phyloP scores from a whole-genome alignment of 441 rosid genomes.

The Adansonia rubrostipa region DNA sequence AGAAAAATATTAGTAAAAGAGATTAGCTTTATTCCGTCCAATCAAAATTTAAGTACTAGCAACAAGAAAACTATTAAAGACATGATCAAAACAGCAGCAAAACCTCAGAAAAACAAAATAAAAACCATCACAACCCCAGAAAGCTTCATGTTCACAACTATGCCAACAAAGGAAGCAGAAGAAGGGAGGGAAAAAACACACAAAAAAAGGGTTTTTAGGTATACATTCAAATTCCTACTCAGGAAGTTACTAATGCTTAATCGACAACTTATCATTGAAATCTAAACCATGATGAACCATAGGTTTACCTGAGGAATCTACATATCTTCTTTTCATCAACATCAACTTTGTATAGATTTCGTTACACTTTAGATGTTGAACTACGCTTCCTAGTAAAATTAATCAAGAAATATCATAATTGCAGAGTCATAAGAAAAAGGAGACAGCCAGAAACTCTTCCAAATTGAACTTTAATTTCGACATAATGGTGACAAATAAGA shows the following conservation, averaged over 20 bases:
- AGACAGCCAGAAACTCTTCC: background rate
- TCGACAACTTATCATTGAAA: background rate
- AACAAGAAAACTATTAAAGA: background rate
- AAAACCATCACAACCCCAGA: background rate
- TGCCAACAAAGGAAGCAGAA: background rate
- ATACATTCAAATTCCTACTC: background rate
- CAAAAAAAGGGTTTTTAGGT: background rate
- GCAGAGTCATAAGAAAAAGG: background rate
- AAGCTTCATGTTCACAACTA: conserved; percentile 3
- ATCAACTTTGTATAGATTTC: background rate
- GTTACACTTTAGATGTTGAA: background rate
- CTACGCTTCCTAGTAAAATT: background rate
- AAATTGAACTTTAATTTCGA: background rate
- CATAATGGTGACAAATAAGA: background rate
- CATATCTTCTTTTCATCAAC: background rate
- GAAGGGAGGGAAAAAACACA: background rate
- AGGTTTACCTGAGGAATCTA: background rate
- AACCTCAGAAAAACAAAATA: background rate
- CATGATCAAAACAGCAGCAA: background rate
- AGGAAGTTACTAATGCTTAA: background rate
- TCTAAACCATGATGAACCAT: background rate
- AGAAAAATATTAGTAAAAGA: background rate
- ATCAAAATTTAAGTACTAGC: background rate
- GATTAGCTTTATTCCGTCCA: background rate
- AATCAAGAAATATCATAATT: background rate